These are phyloP conservation scores for Ascodesmis nigricans DNA, from an alignment of 495 filamentous ascomycete genomes.

Conservation along the genomic window DNA sequence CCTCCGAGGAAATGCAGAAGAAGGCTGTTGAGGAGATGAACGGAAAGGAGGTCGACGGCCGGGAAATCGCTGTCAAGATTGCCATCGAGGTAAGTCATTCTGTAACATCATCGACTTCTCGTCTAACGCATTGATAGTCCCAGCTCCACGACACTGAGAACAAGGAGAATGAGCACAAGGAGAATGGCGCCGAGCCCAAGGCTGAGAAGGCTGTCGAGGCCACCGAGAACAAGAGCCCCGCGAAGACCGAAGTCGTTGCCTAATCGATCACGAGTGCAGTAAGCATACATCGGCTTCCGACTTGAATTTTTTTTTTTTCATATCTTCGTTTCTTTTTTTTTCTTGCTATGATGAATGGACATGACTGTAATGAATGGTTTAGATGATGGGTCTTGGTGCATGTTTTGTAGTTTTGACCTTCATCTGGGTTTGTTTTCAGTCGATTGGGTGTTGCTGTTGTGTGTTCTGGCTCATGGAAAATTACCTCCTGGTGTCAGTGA, in stretches of 20 bases:
- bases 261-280: no score
- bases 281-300: no score
- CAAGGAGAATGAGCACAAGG: conserved; percentile 25
- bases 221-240: no score
- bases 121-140: conserved; percentile 27
- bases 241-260: no score
- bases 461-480: no score
- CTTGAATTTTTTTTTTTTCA: background rate
- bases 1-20: conserved; percentile 84
- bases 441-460: background rate
- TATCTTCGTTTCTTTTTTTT: conserved; percentile 1
- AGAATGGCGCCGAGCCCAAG: conserved; percentile 3
- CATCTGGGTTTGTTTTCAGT: background rate
- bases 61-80: conserved; percentile 98
- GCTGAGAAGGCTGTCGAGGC: conserved; percentile 6
- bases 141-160: conserved; percentile 25
- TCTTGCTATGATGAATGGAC: background rate
- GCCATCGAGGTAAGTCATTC: conserved; percentile 55
- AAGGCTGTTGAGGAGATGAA: conserved; percentile 97
- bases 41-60: conserved; percentile 92
- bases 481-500: no score
- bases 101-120: conserved; percentile 22
- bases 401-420: background rate
- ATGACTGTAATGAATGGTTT: background rate
- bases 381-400: background rate